Evolutionary conservation across 352 stramenopile species (phyloP), one percentile per base, ranked within the genome.

Genomic region (Poterioochromonas sp.): DNA sequence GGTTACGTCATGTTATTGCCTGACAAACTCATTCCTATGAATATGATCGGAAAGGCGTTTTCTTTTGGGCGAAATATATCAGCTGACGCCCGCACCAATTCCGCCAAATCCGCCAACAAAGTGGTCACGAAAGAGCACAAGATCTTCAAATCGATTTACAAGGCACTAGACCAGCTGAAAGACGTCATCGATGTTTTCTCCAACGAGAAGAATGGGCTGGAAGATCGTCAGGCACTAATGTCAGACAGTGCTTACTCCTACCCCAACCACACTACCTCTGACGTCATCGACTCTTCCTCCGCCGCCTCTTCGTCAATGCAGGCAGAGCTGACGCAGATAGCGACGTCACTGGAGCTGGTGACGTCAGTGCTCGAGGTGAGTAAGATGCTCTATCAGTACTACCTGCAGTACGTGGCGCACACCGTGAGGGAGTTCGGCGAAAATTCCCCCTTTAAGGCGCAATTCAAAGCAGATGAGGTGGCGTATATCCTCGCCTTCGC

Each of bases 371-470:
- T 43, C 62, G 62, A 70, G 18, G 12, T 70, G 18, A 15, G 12
- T 15, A 12, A n/a, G 11, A 70, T 35, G 12, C 29, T 70, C 11
- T 35, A 70, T n/a, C 62, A 70, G 62, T 70, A 70, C 62, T 70
- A 70, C 62, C 29, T 22, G 11, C 62, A 70, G 20, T 70, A 70
- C 62, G 37, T 70, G 11, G 20, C n/a, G 15, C 47, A 58, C 47
- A 26, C 26, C 47, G 47, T 58, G 15, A 26, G 26, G 47, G 47
- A 58, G 47, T 58, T 58, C 47, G 62, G 37, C 62, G 62, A 43
- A 15, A n/a, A 20, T 12, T 70, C 29, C 62, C 15, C 29, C 18
- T 43, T 43, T 35, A 70, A 70, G 62, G 11, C 18, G 62, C 62
- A 44, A 35, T 70, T 70, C 20, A n/a, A 35, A 15, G n/a, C 62